Conservation (phyloP, 2,329 filamentous ascomycete genomes). For the Phyllosticta capitalensis region DNA sequence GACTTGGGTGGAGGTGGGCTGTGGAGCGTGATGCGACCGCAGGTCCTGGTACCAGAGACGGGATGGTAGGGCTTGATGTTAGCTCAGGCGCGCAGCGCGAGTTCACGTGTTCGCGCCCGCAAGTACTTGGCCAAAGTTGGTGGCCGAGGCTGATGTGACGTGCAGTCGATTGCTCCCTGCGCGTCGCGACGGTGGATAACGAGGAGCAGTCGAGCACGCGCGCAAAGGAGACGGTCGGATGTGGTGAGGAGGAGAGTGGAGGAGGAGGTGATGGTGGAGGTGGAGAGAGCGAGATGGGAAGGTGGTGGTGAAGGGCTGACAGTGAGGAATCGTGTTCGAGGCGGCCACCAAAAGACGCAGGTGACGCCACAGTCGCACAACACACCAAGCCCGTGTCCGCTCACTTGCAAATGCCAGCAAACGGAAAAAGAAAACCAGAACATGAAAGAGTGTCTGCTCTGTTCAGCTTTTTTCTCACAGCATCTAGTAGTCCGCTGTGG, state of each 20-base stretch:
- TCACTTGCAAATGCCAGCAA: background rate
- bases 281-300: background rate
- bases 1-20: background rate
- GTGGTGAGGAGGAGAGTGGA: background rate
- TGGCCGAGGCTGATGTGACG: background rate
- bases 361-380: background rate
- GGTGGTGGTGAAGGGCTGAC: background rate
- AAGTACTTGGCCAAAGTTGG: background rate
- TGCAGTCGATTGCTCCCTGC: no score
- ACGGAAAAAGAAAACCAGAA: conserved; percentile 1
- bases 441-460: background rate
- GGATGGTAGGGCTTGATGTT: background rate
- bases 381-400: background rate
- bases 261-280: background rate
- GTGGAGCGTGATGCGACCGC: background rate
- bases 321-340: background rate
- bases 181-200: background rate
- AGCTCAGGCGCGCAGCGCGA: background rate
- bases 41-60: background rate
- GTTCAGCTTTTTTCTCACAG: background rate
- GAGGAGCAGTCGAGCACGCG: background rate
- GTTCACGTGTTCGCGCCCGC: background rate
- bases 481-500: no score
- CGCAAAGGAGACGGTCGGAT: no score
- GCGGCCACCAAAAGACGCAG: background rate